A percentile compares a stretch with the other conserved stretches of the same genome.
Conservation (phyloP, 495 filamentous ascomycete species). For the Penicillium waksmanii region DNA sequence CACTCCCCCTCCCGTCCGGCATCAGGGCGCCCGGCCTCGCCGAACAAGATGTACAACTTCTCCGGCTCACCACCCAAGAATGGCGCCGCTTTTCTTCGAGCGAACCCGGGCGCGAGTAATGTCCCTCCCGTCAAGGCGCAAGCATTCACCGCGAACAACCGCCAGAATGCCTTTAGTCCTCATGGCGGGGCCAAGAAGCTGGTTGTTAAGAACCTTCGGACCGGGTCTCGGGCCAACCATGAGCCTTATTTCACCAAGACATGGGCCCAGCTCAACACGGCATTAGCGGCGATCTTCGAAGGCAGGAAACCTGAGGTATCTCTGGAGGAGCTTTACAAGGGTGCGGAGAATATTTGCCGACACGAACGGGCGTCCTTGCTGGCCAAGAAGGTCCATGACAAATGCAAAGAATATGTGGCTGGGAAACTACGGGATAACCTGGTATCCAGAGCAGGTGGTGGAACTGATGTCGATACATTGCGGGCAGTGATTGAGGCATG, state of each 20-base stretch:
- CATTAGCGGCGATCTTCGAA: conserved; percentile 72
- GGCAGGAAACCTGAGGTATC: conserved; percentile 64
- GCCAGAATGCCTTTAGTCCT: conserved; percentile 47
- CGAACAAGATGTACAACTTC: conserved; percentile 54
- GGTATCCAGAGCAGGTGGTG: conserved; percentile 48
- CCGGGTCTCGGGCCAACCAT: conserved; percentile 57
- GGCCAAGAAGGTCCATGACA: conserved; percentile 60
- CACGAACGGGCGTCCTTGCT: conserved; percentile 69
- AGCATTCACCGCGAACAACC: conserved; percentile 28
- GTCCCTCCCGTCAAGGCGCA: conserved; percentile 27
- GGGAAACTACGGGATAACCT: conserved; percentile 59
- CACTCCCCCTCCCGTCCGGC: conserved; percentile 30
- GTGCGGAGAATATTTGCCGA: conserved; percentile 86
- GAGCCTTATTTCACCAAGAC: conserved; percentile 73
- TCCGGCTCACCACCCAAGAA: conserved; percentile 40
- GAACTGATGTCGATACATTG: conserved; percentile 65
- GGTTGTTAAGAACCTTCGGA: conserved; percentile 82
- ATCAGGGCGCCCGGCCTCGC: conserved; percentile 24
- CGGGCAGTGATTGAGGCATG: conserved; percentile 69
- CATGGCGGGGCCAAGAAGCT: conserved; percentile 75
- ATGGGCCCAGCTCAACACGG: conserved; percentile 71
- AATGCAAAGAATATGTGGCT: conserved; percentile 65
- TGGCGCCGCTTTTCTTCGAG: conserved; percentile 32
- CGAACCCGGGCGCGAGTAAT: conserved; percentile 23
- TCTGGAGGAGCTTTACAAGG: conserved; percentile 85